Conservation (phyloP, 2,329 filamentous ascomycete species). For the Chaetothyriales sp. region DNA sequence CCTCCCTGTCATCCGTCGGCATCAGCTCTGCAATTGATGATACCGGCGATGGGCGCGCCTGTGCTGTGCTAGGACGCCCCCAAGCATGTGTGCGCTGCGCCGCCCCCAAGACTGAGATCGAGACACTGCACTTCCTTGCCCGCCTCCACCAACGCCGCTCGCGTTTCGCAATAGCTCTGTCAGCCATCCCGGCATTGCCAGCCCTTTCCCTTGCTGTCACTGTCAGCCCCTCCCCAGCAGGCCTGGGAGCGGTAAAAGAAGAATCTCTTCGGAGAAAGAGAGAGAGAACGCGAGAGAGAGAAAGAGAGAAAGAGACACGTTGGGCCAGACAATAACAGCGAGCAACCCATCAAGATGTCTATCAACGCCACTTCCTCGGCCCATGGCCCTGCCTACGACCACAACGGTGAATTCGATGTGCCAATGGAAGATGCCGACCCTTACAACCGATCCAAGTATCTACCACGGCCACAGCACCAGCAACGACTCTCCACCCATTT, state of each 20-base stretch:
- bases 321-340: constrained; percentile 15
- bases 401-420: constrained; percentile 53
- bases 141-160: background rate
- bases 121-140: background rate
- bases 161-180: background rate
- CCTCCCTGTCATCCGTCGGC: background rate
- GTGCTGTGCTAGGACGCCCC: background rate
- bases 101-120: background rate
- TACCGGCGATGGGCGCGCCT: background rate
- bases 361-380: constrained; percentile 44
- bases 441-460: constrained; percentile 75
- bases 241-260: constrained; percentile 30
- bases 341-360: constrained; percentile 28
- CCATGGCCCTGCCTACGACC: constrained; percentile 48
- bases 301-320: background rate
- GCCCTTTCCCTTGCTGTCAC: background rate
- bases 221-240: background rate
- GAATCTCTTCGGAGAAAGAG: constrained; percentile 43
- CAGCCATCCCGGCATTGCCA: background rate
- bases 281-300: background rate
- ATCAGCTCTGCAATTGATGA: background rate
- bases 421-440: constrained; percentile 83
- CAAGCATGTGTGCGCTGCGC: background rate
- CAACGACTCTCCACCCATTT: constrained; percentile 59
- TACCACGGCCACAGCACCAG: constrained; percentile 62